Base-by-base conservation (phyloP, 345 rosid genomes). In the Stellera chamaejasme region DNA sequence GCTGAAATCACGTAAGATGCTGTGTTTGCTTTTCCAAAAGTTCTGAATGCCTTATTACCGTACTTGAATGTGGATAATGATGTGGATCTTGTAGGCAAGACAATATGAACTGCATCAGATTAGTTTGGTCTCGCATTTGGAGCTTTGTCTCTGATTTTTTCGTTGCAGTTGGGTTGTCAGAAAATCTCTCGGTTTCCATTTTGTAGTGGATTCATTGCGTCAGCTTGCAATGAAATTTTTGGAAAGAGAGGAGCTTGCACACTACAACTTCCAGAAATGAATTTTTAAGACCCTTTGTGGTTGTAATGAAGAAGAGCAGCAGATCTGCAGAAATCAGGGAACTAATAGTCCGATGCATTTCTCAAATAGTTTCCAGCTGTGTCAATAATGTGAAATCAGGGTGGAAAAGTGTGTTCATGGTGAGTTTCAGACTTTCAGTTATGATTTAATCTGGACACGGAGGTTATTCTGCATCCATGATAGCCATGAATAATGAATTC, bases 91-190 rank as follows among this genome's bases (percentile, higher is more conserved):
- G 71, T 88, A 85, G 96, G 82, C 96, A 85, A 74, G 85, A 85
- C 72, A 88, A 88, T 72, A 88, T 88, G 96, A 83, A 79, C 70
- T 86, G 90, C 66, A 88, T 88, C 80, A 79, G 94, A 81, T 73
- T 88, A 66, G 96, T 88, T 60, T 88, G 96, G 96, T 77, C 96
- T 25, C 84, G 88, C 65, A 85, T 88, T 70, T 88, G 96, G 96
- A 82, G 70, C 76, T 84, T 88, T 69, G 88, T 88, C 36, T 88
- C 96, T 14, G 88, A 82, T 56, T 88, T 88, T 68, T 85, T 85
- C 73, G 96, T 85, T 54, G 79, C 90, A 47, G 96, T 88, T 72
- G 96, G 96, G 58, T 74, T 88, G 76, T 82, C 90, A 14, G 96
- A 85, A 71, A 88, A 88, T 72, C 94, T 88, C 36, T 88, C 93